Evolutionary conservation across 225 moss, liverwort and hornwort genomes (phyloP).

Genomic region (Lunularia cruciata): DNA sequence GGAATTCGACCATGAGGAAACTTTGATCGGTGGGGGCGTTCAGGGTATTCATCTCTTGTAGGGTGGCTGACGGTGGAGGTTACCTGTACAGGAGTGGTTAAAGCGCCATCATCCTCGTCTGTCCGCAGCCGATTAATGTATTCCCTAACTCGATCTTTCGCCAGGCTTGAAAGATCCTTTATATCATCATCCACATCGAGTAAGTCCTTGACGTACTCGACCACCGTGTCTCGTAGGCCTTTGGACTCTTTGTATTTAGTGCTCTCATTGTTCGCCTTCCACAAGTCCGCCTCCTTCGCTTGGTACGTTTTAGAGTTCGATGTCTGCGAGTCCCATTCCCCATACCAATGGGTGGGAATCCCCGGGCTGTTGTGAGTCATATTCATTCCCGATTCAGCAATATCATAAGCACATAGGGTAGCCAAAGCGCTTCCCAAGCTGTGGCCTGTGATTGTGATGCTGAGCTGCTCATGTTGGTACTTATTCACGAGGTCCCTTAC

Average conservation of each 20-base stretch:
- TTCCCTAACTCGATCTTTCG: neutral
- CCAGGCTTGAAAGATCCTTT: too few species aligned
- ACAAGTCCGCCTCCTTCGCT: neutral
- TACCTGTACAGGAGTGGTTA: neutral
- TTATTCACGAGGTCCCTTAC: conserved; percentile 44
- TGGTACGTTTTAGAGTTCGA: neutral
- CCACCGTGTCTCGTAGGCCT: neutral
- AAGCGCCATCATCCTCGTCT: too few species aligned
- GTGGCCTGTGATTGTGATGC: conserved; percentile 76
- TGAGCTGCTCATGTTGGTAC: conserved; percentile 55
- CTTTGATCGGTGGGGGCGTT: neutral
- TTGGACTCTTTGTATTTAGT: neutral
- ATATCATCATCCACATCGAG: too few species aligned
- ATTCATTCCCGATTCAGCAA: conserved; percentile 51
- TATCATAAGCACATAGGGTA: conserved; percentile 65
- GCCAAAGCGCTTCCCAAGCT: conserved; percentile 74
- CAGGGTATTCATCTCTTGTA: neutral
- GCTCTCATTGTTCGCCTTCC: neutral
- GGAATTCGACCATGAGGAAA: conserved; percentile 37
- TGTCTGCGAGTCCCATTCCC: neutral
- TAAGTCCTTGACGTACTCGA: neutral
- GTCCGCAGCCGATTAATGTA: too few species aligned
- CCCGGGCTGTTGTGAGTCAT: neutral
- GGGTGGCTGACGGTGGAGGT: neutral
- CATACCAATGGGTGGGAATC: conserved; percentile 6